Base-by-base conservation (phyloP, 305 asterid genomes). In the Fraxinus dipetala region DNA sequence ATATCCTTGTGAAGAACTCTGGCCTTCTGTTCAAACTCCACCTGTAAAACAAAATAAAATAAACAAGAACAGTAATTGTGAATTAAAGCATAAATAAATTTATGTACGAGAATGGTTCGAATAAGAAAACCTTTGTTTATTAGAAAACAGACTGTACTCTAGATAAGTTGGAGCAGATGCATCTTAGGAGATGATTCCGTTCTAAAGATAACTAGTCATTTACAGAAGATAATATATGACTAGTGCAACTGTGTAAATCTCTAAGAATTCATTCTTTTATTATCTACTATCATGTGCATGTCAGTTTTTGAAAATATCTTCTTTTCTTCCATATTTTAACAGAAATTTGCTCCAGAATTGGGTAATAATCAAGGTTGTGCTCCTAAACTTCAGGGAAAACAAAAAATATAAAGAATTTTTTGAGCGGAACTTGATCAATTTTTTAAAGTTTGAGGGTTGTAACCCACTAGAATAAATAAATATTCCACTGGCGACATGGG, bases 1-100 rank as follows among this genome's bases (percentile, higher is more conserved):
- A 88, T 28, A 83, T 91, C 92, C 89, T 74, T 80, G 85, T 90
- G 95, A 78, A 91, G 85, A 73, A 81, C 35, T 72, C 84, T 83
- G 48, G 89, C 92, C 82, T 84, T 89, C 85, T 85, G 72, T 82
- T 89, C 87, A 76, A 91, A 86, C 82, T 88, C 84, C 83, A 30
- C 89, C 94, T 91, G 90, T 40, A 82, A 81, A 86, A 65, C 61
- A 78, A 80, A 67, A 76, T 14, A 56, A 56, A 18, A 56, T 65
- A 26, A 28, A 24, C 13, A 7, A 24, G 18, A 10, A 24, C 26
- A 56, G 5, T n/a, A 5, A 56, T 67, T 28, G n/a, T 67, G 7
- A 28, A 67, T 35, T 28, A 67, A 65, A 28, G 38, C n/a, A 56
- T 10, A 67, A 28, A 28, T 67, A 26, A 10, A 65, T 65, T n/a